phyloP scores from a whole-genome alignment of 2,329 filamentous ascomycete species.

The Fonsecaea erecta region DNA sequence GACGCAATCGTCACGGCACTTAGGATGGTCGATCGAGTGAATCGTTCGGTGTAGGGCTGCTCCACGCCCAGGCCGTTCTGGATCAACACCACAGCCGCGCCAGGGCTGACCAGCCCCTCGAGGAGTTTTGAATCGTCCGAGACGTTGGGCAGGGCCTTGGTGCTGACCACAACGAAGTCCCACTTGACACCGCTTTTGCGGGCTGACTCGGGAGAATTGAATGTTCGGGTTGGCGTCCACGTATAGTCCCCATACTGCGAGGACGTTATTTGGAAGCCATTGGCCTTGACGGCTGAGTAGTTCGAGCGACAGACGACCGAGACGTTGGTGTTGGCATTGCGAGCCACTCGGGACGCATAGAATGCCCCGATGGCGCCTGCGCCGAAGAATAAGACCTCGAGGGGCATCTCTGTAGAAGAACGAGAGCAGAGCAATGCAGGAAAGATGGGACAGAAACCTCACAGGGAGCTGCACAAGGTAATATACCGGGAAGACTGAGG shows the following conservation, averaged over 20 bases:
- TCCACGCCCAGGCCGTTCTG: constrained; percentile 75
- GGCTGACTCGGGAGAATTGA: constrained; percentile 64
- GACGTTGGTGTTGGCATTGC: constrained; percentile 55
- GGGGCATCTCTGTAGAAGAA: constrained; percentile 22
- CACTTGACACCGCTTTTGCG: constrained; percentile 52
- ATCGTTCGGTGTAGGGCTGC: constrained; percentile 66
- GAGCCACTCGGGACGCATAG: constrained; percentile 36
- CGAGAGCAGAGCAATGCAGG: neutral
- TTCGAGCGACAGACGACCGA: constrained; percentile 77
- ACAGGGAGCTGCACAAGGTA: neutral
- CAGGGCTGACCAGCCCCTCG: constrained; percentile 62
- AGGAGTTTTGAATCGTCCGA: constrained; percentile 66
- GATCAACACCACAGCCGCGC: constrained; percentile 66
- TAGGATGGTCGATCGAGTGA: constrained; percentile 64
- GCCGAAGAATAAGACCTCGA: constrained; percentile 37
- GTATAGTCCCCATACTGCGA: constrained; percentile 69
- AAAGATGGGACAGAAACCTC: neutral
- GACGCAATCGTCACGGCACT: constrained; percentile 72
- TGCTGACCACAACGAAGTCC: constrained; percentile 72
- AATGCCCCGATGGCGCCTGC: constrained; percentile 39
- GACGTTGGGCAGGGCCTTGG: constrained; percentile 71
- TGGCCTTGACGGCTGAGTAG: constrained; percentile 64
- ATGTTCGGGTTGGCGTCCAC: constrained; percentile 67
- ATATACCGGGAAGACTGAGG: neutral
- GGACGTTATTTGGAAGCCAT: constrained; percentile 68